Conservation (phyloP, 768 basidiomycete species). For the Serendipita sp. region DNA sequence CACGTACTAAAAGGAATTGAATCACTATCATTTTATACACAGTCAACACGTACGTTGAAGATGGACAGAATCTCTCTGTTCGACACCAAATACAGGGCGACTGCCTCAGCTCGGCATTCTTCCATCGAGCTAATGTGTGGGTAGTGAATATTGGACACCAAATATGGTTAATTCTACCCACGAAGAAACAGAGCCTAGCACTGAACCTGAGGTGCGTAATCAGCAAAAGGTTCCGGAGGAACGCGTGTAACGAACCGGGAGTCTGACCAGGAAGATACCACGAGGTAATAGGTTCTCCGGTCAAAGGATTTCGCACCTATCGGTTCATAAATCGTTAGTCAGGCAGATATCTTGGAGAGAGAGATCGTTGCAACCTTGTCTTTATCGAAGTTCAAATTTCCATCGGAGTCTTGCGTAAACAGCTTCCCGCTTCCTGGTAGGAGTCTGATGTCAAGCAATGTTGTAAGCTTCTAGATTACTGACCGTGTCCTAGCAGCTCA, state of each 20-base stretch:
- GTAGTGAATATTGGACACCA: not conserved
- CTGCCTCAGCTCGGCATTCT: conserved; percentile 83
- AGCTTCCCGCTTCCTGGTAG: conserved; percentile 44
- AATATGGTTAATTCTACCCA: not conserved
- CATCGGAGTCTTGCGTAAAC: conserved; percentile 59
- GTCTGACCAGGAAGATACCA: conserved; percentile 88
- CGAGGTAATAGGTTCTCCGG: conserved; percentile 55
- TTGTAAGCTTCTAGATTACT: not conserved
- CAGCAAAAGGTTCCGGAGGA: too few relatives aligned
- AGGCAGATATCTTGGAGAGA: not conserved
- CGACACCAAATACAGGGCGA: conserved; percentile 62
- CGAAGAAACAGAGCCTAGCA: conserved; percentile 74
- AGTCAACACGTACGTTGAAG: conserved; percentile 41
- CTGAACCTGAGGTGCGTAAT: conserved; percentile 24
- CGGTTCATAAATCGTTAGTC: not conserved
- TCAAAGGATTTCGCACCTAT: conserved; percentile 68
- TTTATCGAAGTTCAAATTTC: conserved; percentile 67
- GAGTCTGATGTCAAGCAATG: too few relatives aligned
- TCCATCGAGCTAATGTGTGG: conserved; percentile 45
- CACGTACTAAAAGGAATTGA: conserved; percentile 33
- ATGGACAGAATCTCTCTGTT: conserved; percentile 63
- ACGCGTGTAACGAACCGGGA: conserved; percentile 21
- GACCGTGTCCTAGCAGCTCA: conserved; percentile 69
- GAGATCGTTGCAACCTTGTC: conserved; percentile 28
- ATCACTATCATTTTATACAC: not conserved